Evolutionary conservation across 306 rosid genomes (phyloP).

Genomic region (Rubus idaeus): DNA sequence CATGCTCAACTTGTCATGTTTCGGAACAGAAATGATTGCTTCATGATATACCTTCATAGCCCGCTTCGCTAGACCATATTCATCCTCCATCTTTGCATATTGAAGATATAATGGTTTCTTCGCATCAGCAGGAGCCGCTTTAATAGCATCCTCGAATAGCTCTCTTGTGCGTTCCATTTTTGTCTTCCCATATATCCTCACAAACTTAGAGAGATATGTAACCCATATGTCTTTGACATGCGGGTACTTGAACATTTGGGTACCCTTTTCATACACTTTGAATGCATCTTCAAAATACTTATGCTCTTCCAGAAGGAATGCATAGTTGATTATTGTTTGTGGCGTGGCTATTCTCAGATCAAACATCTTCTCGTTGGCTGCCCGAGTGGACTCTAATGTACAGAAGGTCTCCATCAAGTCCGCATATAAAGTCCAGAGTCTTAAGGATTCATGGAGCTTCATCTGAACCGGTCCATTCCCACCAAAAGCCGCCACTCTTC

Average conservation of each 20-base stretch:
- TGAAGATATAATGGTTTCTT: conserved; percentile 59
- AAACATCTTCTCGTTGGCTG: conserved; percentile 80
- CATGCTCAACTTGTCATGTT: conserved; percentile 52
- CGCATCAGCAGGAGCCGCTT: conserved; percentile 61
- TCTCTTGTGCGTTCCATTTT: conserved; percentile 90
- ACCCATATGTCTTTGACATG: conserved; percentile 97
- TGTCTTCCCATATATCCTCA: conserved; percentile 79
- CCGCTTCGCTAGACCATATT: conserved; percentile 51
- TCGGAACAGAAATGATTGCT: conserved; percentile 53
- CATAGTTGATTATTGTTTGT: conserved; percentile 79
- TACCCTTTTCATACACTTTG: conserved; percentile 94
- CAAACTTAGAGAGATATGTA: conserved; percentile 83
- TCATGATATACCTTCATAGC: conserved; percentile 59
- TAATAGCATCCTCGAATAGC: conserved; percentile 85
- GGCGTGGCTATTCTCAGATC: conserved; percentile 92
- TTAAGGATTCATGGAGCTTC: conserved; percentile 70
- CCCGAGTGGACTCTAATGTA: conserved; percentile 72
- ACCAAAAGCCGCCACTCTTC: conserved; percentile 79
- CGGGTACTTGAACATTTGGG: conserved; percentile 88
- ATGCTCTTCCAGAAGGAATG: conserved; percentile 85
- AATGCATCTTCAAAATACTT: conserved; percentile 94
- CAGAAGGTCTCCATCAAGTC: conserved; percentile 90
- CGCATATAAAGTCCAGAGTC: conserved; percentile 86
- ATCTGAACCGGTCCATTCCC: conserved; percentile 90
- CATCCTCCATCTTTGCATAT: conserved; percentile 57